Evolutionary conservation across 2,329 filamentous ascomycete genomes (phyloP).

Genomic region (Macrophomina tecta): DNA sequence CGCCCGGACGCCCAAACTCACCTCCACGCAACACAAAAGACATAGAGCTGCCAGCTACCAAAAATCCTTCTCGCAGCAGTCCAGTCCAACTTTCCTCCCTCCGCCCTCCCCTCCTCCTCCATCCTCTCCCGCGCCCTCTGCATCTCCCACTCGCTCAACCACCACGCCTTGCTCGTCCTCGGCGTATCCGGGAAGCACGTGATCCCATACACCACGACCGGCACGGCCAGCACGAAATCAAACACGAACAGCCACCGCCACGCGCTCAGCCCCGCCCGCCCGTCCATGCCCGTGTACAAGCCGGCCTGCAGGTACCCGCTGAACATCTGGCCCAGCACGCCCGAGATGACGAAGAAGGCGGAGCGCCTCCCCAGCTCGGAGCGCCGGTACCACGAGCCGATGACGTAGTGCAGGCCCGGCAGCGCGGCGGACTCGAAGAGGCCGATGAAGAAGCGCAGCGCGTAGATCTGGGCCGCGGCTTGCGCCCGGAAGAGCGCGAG

Average conservation of each 20-base stretch:
- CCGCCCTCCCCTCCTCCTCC: slow-evolving; percentile 46
- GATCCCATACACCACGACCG: slow-evolving; percentile 46
- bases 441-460: slow-evolving; percentile 28
- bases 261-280: slow-evolving; percentile 20
- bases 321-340: slow-evolving; percentile 29
- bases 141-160: slow-evolving; percentile 41
- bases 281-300: slow-evolving; percentile 26
- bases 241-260: slow-evolving; percentile 31
- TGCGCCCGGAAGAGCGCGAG: slow-evolving; percentile 6
- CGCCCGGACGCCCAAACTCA: neutral
- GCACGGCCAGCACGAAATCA: slow-evolving; percentile 44
- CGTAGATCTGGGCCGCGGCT: slow-evolving; percentile 7
- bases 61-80: slow-evolving; percentile 48
- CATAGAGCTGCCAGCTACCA: slow-evolving; percentile 53
- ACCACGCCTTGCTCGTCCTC: slow-evolving; percentile 51
- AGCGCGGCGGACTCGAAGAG: slow-evolving; percentile 24
- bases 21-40: slow-evolving; percentile 47
- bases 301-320: slow-evolving; percentile 28
- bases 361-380: slow-evolving; percentile 18
- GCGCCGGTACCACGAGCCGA: slow-evolving; percentile 32
- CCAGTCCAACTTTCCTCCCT: slow-evolving; percentile 46
- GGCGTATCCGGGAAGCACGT: slow-evolving; percentile 54
- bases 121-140: slow-evolving; percentile 34
- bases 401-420: slow-evolving; percentile 29
- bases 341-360: slow-evolving; percentile 22